These are phyloP conservation scores for Isoetes engelmannii DNA, from an alignment of 83 land plant species.

Conservation along the genomic window DNA sequence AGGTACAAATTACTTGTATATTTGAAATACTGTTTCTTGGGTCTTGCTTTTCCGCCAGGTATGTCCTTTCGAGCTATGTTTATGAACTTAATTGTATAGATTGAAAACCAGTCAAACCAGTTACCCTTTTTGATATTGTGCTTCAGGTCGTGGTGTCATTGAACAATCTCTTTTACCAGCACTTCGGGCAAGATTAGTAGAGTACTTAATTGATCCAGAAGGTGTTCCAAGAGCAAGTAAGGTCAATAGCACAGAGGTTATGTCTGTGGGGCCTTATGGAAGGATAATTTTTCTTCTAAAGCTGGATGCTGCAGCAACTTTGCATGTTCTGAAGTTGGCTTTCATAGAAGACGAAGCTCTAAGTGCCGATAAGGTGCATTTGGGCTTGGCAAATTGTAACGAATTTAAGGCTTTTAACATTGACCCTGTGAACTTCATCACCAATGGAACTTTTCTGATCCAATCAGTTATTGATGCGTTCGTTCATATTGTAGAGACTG, in stretches of 20 bases:
- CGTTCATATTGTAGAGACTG: slow-evolving; percentile 43
- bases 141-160: slow-evolving; percentile 74
- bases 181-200: slow-evolving; percentile 58
- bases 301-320: slow-evolving; percentile 79
- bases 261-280: slow-evolving; percentile 27
- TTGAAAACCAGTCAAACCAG: not conserved
- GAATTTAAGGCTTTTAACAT: slow-evolving; percentile 2
- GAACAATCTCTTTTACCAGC: slow-evolving; percentile 53
- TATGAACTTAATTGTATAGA: not conserved
- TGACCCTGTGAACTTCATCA: slow-evolving; percentile 14
- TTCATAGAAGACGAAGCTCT: slow-evolving; percentile 42
- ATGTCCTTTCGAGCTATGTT: slow-evolving; percentile 12
- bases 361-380: slow-evolving; percentile 9
- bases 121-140: not conserved
- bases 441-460: slow-evolving; percentile 24
- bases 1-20: slow-evolving; percentile 93
- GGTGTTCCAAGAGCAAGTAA: slow-evolving; percentile 15
- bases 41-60: slow-evolving; percentile 98
- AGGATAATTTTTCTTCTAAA: slow-evolving; percentile 64
- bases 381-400: slow-evolving; percentile 13
- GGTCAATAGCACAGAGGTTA: slow-evolving; percentile 20
- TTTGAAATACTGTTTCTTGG: slow-evolving; percentile 84
- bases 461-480: slow-evolving; percentile 57
- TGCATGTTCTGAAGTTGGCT: slow-evolving; percentile 72
- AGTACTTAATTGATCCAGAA: slow-evolving; percentile 52